Conservation (phyloP, 2,329 filamentous ascomycete species). For the Blumeria hordei region DNA sequence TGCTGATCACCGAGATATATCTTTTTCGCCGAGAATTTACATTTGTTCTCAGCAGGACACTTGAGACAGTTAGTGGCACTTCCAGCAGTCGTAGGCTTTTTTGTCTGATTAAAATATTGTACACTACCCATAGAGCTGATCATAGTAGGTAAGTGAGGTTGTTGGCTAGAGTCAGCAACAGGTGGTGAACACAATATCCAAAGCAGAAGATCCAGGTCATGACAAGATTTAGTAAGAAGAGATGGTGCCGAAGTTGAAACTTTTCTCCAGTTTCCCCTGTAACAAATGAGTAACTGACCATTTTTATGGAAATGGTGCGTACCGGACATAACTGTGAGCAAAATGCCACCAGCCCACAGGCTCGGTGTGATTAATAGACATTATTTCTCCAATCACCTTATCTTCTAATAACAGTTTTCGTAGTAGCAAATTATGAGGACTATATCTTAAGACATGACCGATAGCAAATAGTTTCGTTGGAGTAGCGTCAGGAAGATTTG, state of each 20-base stretch:
- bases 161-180: constrained; percentile 11
- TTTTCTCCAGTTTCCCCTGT: constrained; percentile 73
- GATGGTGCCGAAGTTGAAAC: constrained; percentile 54
- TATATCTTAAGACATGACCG: constrained; percentile 83
- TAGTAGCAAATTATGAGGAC: constrained; percentile 71
- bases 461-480: constrained; percentile 49
- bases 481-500: constrained; percentile 14
- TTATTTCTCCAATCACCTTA: constrained; percentile 55
- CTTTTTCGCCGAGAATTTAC: constrained; percentile 65
- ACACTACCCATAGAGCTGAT: constrained; percentile 56
- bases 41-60: constrained; percentile 50
- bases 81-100: constrained; percentile 56
- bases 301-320: constrained; percentile 4
- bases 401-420: constrained; percentile 55
- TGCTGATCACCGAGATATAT: constrained; percentile 30
- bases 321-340: constrained; percentile 63
- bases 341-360: constrained; percentile 96
- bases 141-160: constrained; percentile 47
- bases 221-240: constrained; percentile 82
- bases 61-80: constrained; percentile 65
- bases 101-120: constrained; percentile 49
- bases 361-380: constrained; percentile 77
- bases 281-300: constrained; percentile 2
- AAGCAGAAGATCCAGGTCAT: constrained; percentile 79
- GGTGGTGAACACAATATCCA: constrained; percentile 61